Base-by-base conservation (phyloP, 1,139 yeast species). In the Pichia sp. region DNA sequence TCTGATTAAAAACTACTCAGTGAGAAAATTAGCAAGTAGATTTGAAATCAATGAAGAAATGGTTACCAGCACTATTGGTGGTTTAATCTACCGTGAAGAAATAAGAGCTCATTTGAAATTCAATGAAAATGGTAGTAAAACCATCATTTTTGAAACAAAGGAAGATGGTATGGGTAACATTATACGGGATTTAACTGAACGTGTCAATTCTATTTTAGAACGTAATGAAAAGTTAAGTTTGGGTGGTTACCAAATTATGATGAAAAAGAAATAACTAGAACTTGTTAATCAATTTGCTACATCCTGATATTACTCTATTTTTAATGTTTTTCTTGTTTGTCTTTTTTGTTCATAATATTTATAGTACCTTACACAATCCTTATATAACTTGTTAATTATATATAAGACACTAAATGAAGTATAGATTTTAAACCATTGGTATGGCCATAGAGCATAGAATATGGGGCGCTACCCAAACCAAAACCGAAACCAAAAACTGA, bases 161-260 rank as follows among this genome's bases (percentile, higher is more conserved):
- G 77, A 89, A 59, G 75, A 94, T 50, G 83, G 82, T 64, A 75
- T 92, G 65, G 97, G 92, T 73, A 90, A 84, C 62, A 78, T 90
- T 62, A 95, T 97, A 24, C 74, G 87, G 55, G 78, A 83, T 44
- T 75, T 94, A 70, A 85, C 90, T 56, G 97, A 92, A 57, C 89
- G 87, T 74, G 87, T 86, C 42, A 78, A 78, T 50, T 80, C 82
- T 60, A 75, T 87, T 55, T 77, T 85, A 44, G 96, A 87, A 64
- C 80, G 87, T 71, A 87, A 87, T 61, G 96, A 87, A 67, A 80
- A 87, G 66, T 76, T 87, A 44, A 82, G 87, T 49, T 76, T 86
- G 41, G 85, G 87, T 57, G 90, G 90, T 43, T 80, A 77, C 59
- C 78, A 73, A 56, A 55, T 55, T 36, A 56, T 54, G 46, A 37